A percentile compares a stretch with the other conserved stretches of the same genome.
Evolutionary conservation across 2,329 filamentous ascomycete genomes (phyloP).

Genomic region (Dothideomycetes sp.): DNA sequence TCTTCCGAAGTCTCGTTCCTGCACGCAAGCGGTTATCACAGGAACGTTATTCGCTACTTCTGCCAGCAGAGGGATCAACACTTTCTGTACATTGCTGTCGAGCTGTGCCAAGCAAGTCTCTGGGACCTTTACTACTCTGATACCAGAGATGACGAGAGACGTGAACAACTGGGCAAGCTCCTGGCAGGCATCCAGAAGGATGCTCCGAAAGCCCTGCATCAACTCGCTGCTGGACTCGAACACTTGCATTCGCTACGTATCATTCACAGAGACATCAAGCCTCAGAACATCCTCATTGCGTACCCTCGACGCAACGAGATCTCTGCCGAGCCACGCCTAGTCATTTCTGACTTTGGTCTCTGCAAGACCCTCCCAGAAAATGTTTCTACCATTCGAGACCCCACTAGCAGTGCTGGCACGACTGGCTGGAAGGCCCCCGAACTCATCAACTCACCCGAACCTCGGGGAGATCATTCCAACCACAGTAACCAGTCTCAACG

Average conservation of each 20-base stretch:
- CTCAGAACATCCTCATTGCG: slow-evolving; percentile 87
- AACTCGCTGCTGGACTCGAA: slow-evolving; percentile 79
- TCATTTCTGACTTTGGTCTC: slow-evolving; percentile 95
- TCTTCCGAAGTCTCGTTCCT: slow-evolving; percentile 86
- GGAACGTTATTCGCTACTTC: slow-evolving; percentile 94
- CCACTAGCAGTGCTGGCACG: slow-evolving; percentile 87
- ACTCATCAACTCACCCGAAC: slow-evolving; percentile 51
- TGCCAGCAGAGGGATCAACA: slow-evolving; percentile 79
- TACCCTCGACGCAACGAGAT: slow-evolving; percentile 48
- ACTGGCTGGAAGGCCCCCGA: slow-evolving; percentile 96
- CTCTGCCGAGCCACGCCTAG: slow-evolving; percentile 34
- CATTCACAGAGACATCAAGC: slow-evolving; percentile 93
- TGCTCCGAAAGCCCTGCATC: slow-evolving; percentile 68
- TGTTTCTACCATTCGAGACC: slow-evolving; percentile 88
- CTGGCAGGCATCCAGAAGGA: slow-evolving; percentile 65
- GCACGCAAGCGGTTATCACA: slow-evolving; percentile 88
- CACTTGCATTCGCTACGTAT: slow-evolving; percentile 88
- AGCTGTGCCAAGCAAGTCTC: slow-evolving; percentile 85
- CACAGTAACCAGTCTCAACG: slow-evolving; percentile 33
- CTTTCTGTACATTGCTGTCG: slow-evolving; percentile 92
- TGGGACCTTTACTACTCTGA: slow-evolving; percentile 82
- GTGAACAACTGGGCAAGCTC: slow-evolving; percentile 39
- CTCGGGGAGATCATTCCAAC: slow-evolving; percentile 31
- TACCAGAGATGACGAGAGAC: slow-evolving; percentile 25
- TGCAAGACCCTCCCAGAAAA: slow-evolving; percentile 95